Evolutionary conservation across 768 basidiomycete genomes (phyloP).

Genomic region (Boletus barrowsii): DNA sequence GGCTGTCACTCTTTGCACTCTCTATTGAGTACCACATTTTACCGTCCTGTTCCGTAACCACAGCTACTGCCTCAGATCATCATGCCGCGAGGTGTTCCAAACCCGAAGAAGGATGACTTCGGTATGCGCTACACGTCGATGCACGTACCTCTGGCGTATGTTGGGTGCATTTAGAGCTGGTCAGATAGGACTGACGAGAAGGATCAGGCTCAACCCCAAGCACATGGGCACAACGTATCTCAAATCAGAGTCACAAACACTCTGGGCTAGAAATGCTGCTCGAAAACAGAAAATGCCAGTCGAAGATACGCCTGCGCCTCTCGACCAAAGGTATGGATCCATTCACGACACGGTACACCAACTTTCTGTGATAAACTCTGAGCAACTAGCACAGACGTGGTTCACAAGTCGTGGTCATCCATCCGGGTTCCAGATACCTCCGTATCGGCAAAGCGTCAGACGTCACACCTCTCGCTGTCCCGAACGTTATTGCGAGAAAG

Average conservation of each 20-base stretch:
- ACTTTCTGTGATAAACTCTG: constrained; percentile 26
- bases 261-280: constrained; percentile 69
- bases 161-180: constrained; percentile 10
- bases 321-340: constrained; percentile 46
- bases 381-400: constrained; percentile 54
- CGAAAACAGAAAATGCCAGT: constrained; percentile 46
- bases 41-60: neutral
- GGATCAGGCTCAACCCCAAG: constrained; percentile 69
- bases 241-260: constrained; percentile 68
- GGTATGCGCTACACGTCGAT: constrained; percentile 81
- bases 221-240: constrained; percentile 76
- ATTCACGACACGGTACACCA: constrained; percentile 3
- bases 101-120: constrained; percentile 75
- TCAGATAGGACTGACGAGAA: constrained; percentile 10
- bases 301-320: constrained; percentile 37
- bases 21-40: neutral
- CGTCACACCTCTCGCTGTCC: constrained; percentile 64
- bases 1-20: neutral
- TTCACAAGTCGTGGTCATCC: constrained; percentile 74
- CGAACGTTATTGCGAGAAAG: constrained; percentile 72
- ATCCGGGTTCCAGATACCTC: constrained; percentile 71
- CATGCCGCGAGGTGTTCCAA: constrained; percentile 84
- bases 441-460: constrained; percentile 78
- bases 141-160: constrained; percentile 72
- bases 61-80: neutral